Evolutionary conservation across 768 basidiomycete genomes (phyloP).

Genomic region (Calocera viscosa): DNA sequence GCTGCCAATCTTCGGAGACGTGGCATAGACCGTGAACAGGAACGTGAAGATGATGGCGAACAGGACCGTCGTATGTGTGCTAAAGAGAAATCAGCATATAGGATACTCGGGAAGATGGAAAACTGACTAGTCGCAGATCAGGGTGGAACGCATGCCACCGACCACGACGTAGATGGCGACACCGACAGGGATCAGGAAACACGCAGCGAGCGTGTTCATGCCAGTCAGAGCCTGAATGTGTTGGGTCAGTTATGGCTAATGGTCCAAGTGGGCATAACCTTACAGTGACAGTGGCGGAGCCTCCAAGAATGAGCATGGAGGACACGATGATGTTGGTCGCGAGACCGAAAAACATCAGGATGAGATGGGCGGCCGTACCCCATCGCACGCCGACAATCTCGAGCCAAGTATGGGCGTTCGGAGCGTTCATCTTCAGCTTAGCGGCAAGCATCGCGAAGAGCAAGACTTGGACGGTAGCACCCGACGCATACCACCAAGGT

Average conservation of each 20-base stretch:
- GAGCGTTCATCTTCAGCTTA: slow-evolving; percentile 88
- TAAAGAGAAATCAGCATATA: slow-evolving; percentile 23
- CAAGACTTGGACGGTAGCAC: slow-evolving; percentile 56
- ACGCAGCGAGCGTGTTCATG: slow-evolving; percentile 80
- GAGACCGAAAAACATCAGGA: slow-evolving; percentile 87
- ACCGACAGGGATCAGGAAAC: slow-evolving; percentile 79
- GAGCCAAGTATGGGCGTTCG: slow-evolving; percentile 76
- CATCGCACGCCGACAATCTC: slow-evolving; percentile 74
- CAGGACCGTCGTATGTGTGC: slow-evolving; percentile 76
- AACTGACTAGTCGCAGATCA: slow-evolving; percentile 73
- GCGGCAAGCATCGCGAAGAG: slow-evolving; percentile 87
- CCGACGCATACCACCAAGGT: slow-evolving; percentile 85
- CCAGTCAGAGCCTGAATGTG: slow-evolving; percentile 47
- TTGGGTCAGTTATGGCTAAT: not conserved
- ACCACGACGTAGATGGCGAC: slow-evolving; percentile 82
- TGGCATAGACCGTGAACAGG: slow-evolving; percentile 70
- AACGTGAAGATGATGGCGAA: slow-evolving; percentile 39
- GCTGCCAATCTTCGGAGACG: slow-evolving; percentile 66
- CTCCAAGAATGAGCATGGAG: slow-evolving; percentile 67
- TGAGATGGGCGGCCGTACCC: slow-evolving; percentile 64
- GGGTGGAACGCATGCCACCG: slow-evolving; percentile 74
- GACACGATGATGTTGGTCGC: slow-evolving; percentile 86
- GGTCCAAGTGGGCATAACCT: not conserved
- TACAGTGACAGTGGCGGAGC: slow-evolving; percentile 72
- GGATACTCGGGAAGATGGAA: not conserved